Evolutionary conservation across 768 basidiomycete genomes (phyloP).

Genomic region (Tubosaeta sp.): DNA sequence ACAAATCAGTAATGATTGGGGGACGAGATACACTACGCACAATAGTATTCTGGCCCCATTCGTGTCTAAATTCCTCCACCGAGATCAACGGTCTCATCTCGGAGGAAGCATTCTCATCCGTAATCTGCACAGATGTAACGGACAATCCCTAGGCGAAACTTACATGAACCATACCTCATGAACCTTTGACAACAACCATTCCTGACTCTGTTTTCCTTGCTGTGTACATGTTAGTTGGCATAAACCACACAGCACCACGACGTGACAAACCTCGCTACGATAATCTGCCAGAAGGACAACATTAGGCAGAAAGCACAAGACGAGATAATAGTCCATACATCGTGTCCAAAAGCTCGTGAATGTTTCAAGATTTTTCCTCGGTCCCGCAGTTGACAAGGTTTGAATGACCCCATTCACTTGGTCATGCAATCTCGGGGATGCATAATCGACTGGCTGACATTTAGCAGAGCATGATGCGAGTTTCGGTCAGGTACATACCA

Average conservation of each 20-base stretch:
- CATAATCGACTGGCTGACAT: conserved; percentile 44
- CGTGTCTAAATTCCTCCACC: conserved; percentile 68
- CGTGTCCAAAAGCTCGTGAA: conserved; percentile 74
- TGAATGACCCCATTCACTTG: conserved; percentile 58
- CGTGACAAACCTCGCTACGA: conserved; percentile 60
- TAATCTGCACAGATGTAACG: conserved; percentile 45
- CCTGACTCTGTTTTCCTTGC: conserved; percentile 74
- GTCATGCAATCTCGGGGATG: conserved; percentile 56
- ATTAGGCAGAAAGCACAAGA: conserved; percentile 2
- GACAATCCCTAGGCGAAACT: conserved; percentile 2
- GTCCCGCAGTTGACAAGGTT: conserved; percentile 62
- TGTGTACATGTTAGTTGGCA: conserved; percentile 28
- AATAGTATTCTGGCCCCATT: conserved; percentile 83
- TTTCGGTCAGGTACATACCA: conserved; percentile 29
- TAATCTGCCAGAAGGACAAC: conserved; percentile 46
- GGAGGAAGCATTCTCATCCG: conserved; percentile 53
- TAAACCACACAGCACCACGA: conserved; percentile 1
- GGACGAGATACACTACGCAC: conserved; percentile 34
- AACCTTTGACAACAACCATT: conserved; percentile 71
- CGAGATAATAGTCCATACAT: conserved; percentile 42
- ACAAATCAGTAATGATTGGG: conserved; percentile 1
- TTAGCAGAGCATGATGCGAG: background rate
- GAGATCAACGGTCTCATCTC: conserved; percentile 54
- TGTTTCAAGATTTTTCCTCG: conserved; percentile 55
- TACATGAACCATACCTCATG: conserved; percentile 42